Evolutionary conservation across 2,329 filamentous ascomycete genomes (phyloP), one percentile per base, ranked within the genome.

Genomic region (Penicillium thymicola): DNA sequence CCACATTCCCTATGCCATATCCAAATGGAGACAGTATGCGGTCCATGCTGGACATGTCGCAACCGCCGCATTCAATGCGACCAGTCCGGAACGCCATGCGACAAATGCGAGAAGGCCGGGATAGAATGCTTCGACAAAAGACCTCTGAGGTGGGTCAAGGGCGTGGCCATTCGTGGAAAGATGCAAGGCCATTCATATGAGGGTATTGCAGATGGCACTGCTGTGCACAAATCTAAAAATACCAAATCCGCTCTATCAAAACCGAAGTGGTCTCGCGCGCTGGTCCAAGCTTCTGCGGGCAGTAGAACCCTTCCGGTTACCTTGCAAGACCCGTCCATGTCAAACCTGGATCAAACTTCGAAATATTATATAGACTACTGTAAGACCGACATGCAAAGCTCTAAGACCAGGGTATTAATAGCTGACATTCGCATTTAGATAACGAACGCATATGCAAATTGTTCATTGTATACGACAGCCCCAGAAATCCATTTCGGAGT

Each of bases 11-110:
- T n/a, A 55, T 55, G 52, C 38, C 36, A 34, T 25, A 36, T 51
- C 38, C 48, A 41, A 49, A 54, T 54, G 52, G 44, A 54, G 52
- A 23, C 9, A 54, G 44, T 37, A 43, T 51, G 48, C 38, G 28
- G 49, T 42, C 52, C 64, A 51, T 74, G 72, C 56, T 74, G 72
- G 57, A 74, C 72, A 25, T 74, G 72, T 58, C 70, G 71, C 25
- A 70, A 64, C 5, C 69, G 72, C 43, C 72, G 67, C 49, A 67
- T 74, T 42, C 69, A 72, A 59, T 74, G 72, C 55, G 70, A 72
- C 51, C 68, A 61, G 49, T 62, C 67, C 5, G 51, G 60, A 14
- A 47, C 52, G 1, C 72, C 72, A 7, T 74, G 72, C 47, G 53
- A 48, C 27, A 74, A 74, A 62, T 74, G 72, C 45, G 46, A 65